Conservation (phyloP, 129 eudicot genomes). For the Chrysanthemum lavandulifolium region DNA sequence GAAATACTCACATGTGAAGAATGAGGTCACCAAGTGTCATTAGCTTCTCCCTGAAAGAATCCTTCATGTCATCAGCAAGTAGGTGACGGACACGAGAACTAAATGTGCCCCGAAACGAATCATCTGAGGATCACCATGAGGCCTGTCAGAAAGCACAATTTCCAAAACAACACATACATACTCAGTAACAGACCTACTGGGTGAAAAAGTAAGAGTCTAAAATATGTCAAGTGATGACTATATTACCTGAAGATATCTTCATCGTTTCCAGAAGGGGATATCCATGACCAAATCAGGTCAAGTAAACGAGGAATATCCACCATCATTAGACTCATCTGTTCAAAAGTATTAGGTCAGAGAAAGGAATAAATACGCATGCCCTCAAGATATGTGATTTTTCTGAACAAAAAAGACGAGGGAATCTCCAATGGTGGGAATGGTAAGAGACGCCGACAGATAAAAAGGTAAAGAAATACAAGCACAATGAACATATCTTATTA, state of each 20-base stretch:
- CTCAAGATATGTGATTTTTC: not conserved
- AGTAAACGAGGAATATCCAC: slow-evolving; percentile 82
- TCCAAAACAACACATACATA: slow-evolving; percentile 9
- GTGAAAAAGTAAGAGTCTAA: not conserved
- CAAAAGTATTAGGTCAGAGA: slow-evolving; percentile 32
- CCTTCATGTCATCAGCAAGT: slow-evolving; percentile 81
- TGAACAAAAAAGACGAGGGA: too few relatives aligned
- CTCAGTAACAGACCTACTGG: slow-evolving; percentile 3
- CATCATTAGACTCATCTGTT: slow-evolving; percentile 92
- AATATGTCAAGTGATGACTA: not conserved
- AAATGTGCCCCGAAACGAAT: slow-evolving; percentile 96
- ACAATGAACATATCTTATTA: not conserved
- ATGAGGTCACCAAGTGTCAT: slow-evolving; percentile 90
- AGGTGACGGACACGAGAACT: slow-evolving; percentile 81
- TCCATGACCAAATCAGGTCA: slow-evolving; percentile 92
- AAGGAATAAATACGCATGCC: slow-evolving; percentile 1
- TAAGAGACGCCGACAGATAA: not conserved
- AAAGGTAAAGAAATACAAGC: not conserved
- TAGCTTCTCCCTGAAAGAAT: slow-evolving; percentile 76
- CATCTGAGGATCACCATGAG: slow-evolving; percentile 97
- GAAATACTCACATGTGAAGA: slow-evolving; percentile 75
- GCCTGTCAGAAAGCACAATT: slow-evolving; percentile 50
- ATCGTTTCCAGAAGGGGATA: slow-evolving; percentile 80
- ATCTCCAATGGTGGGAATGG: not conserved
- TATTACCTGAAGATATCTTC: slow-evolving; percentile 68